These are phyloP conservation scores for Trypanosoma platydactyli DNA, from an alignment of 208 protist species.

Conservation along the genomic window DNA sequence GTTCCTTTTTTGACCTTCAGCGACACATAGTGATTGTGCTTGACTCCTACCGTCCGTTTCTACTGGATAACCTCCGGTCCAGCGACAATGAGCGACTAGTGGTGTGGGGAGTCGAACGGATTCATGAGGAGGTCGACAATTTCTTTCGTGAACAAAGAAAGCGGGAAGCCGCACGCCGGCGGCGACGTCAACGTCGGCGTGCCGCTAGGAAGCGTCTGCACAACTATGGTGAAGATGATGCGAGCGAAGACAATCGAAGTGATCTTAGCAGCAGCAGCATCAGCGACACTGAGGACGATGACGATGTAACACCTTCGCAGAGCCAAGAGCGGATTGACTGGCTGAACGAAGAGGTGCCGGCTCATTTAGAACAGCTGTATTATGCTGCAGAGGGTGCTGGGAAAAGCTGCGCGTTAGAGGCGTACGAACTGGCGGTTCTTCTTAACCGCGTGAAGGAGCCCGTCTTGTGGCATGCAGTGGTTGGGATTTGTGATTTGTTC, in stretches of 20 bases:
- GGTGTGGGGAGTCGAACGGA: constrained; percentile 60
- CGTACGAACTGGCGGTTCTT: constrained; percentile 75
- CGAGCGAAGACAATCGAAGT: constrained; percentile 27
- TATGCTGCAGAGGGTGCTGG: constrained; percentile 64
- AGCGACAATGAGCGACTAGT: constrained; percentile 50
- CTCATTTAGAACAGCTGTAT: constrained; percentile 58
- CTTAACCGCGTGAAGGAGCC: constrained; percentile 63
- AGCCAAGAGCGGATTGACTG: constrained; percentile 62
- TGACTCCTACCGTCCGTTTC: constrained; percentile 74
- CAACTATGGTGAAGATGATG: constrained; percentile 25
- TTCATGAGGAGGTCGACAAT: constrained; percentile 65
- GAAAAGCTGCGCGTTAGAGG: constrained; percentile 72
- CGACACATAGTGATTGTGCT: constrained; percentile 80
- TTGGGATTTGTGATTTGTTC: constrained; percentile 83
- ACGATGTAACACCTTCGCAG: constrained; percentile 40
- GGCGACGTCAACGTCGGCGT: constrained; percentile 15
- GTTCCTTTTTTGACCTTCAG: constrained; percentile 61
- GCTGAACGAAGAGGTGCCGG: constrained; percentile 47
- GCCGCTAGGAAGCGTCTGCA: constrained; percentile 11
- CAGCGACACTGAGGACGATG: constrained; percentile 29
- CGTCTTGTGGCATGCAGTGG: constrained; percentile 81
- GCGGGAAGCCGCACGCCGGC: constrained; percentile 22
- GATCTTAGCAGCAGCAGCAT: constrained; percentile 18
- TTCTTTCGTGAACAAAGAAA: constrained; percentile 63
- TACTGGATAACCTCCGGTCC: constrained; percentile 67